Conservation (phyloP, 345 rosid genomes). For the Acer campestre region DNA sequence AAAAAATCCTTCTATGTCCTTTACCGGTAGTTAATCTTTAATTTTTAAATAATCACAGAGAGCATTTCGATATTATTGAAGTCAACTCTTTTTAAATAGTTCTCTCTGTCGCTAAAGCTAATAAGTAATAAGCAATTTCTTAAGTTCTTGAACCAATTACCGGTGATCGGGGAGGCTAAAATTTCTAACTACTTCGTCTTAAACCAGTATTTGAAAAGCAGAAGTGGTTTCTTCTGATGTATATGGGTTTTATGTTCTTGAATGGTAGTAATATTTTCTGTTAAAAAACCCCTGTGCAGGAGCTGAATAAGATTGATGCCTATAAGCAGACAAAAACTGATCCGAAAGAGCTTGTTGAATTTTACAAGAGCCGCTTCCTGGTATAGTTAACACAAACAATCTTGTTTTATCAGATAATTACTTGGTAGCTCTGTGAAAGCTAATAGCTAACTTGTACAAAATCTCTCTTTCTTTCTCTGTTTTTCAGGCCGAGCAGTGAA, state of each 20-base stretch:
- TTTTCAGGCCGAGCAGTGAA: constrained; percentile 25
- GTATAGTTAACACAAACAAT: constrained; percentile 29
- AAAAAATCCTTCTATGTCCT: background rate
- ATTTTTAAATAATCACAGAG: background rate
- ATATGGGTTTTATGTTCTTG: background rate
- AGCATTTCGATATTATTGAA: background rate
- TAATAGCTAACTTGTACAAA: background rate
- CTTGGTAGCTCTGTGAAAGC: background rate
- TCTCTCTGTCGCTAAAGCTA: too few species aligned
- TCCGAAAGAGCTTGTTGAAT: constrained; percentile 49
- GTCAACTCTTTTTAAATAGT: too few species aligned
- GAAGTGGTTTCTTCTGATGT: background rate
- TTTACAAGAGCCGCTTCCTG: constrained; percentile 47
- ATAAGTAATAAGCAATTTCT: too few species aligned
- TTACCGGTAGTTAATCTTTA: too few species aligned
- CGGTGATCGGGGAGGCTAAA: too few species aligned
- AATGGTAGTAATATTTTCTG: background rate
- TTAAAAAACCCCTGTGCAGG: constrained; percentile 40
- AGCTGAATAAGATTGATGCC: constrained; percentile 67
- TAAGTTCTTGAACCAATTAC: too few species aligned
- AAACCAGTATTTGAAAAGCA: background rate
- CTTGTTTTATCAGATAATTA: background rate
- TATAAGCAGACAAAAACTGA: constrained; percentile 67
- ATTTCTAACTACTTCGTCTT: too few species aligned
- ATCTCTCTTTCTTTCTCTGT: background rate